Conservation (phyloP, 306 rosid species). For the Cucurbita ficifolia region DNA sequence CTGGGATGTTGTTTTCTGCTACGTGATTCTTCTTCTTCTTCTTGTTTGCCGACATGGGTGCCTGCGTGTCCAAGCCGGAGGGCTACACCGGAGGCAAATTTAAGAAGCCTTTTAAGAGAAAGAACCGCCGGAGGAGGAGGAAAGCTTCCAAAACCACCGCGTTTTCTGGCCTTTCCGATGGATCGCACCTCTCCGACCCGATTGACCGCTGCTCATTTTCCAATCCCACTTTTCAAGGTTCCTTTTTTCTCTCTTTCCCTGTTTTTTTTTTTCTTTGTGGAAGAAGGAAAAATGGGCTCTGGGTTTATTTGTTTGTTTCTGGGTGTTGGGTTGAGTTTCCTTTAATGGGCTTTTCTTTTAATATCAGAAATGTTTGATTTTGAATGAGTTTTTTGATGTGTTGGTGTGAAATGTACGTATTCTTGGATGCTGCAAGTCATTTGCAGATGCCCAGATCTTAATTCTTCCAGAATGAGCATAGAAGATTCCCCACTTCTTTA, state of each 20-base stretch:
- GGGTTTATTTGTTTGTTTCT: neutral
- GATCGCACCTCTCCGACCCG: slow-evolving; percentile 28
- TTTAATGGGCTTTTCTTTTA: neutral
- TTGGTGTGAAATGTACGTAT: neutral
- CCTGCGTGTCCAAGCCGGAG: slow-evolving; percentile 62
- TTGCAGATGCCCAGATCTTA: neutral
- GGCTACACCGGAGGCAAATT: slow-evolving; percentile 47
- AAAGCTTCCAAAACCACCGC: slow-evolving; percentile 35
- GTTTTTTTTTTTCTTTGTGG: neutral
- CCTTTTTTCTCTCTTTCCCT: neutral
- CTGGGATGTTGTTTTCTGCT: neutral
- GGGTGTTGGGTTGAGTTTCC: neutral
- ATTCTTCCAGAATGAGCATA: neutral
- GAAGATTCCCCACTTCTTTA: neutral
- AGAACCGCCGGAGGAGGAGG: slow-evolving; percentile 20
- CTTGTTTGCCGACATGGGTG: slow-evolving; percentile 39
- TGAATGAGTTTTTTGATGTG: neutral
- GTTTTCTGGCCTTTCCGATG: slow-evolving; percentile 33
- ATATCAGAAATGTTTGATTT: neutral
- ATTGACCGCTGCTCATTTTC: slow-evolving; percentile 39
- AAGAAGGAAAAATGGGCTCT: neutral
- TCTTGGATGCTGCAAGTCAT: neutral
- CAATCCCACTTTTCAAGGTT: slow-evolving; percentile 72
- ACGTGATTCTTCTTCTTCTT: neutral
- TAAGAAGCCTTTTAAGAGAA: slow-evolving; percentile 30